Evolutionary conservation across 371 early-diverging fungal genomes (phyloP).

Genomic region (Blastocladiella emersonii): DNA sequence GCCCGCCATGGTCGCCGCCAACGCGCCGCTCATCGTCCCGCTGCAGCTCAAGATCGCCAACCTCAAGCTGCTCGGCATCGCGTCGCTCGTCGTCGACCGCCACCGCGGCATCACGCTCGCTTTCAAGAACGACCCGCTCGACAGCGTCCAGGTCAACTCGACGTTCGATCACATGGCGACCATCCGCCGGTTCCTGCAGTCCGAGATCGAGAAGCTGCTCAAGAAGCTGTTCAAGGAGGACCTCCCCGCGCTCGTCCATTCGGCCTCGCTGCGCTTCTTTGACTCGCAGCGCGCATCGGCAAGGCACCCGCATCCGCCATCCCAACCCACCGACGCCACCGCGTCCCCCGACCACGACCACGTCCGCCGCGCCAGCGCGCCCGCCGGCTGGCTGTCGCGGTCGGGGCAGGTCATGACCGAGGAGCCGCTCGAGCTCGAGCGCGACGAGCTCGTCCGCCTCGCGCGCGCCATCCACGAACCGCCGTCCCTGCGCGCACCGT

Average conservation of each 20-base stretch:
- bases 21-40: slow-evolving; percentile 85
- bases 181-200: slow-evolving; percentile 72
- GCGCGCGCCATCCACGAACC: slow-evolving; percentile 5
- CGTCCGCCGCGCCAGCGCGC: not conserved
- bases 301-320: too few species aligned
- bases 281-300: too few species aligned
- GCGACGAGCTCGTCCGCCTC: slow-evolving; percentile 8
- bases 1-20: slow-evolving; percentile 66
- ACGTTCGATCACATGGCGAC: slow-evolving; percentile 84
- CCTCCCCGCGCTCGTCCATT: slow-evolving; percentile 82
- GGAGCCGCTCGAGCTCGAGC: slow-evolving; percentile 11
- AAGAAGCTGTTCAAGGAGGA: slow-evolving; percentile 82
- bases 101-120: slow-evolving; percentile 83
- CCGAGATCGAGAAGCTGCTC: slow-evolving; percentile 78
- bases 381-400: not conserved
- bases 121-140: slow-evolving; percentile 93
- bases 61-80: slow-evolving; percentile 75
- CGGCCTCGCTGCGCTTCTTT: slow-evolving; percentile 63
- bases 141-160: slow-evolving; percentile 76
- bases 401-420: not conserved
- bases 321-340: too few species aligned
- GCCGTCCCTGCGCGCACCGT: not conserved
- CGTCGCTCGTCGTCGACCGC: slow-evolving; percentile 84
- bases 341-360: too few species aligned
- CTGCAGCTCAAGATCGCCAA: slow-evolving; percentile 84